phyloP scores from a whole-genome alignment of 768 basidiomycete genomes.

The Cystoderma amianthinum region DNA sequence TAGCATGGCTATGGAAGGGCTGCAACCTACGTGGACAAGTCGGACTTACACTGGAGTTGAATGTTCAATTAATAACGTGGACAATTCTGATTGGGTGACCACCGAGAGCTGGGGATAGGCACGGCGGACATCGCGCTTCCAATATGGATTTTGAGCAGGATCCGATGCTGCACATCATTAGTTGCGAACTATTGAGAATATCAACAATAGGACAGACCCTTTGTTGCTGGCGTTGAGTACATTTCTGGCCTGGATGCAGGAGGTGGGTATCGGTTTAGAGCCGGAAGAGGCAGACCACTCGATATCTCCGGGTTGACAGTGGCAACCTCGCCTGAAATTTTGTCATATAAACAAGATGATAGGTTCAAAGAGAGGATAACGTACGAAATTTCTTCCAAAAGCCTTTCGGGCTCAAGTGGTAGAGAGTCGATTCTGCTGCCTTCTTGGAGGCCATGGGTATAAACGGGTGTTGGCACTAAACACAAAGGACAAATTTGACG shows the following conservation, averaged over 20 bases:
- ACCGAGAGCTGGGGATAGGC: conserved; percentile 90
- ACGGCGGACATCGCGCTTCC: conserved; percentile 92
- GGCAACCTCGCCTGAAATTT: conserved; percentile 63
- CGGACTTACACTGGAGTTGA: conserved; percentile 27
- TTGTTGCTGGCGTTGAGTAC: conserved; percentile 84
- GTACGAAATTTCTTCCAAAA: conserved; percentile 97
- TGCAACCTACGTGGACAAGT: background rate
- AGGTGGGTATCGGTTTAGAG: conserved; percentile 71
- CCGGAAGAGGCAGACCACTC: conserved; percentile 75
- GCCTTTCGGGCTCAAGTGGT: conserved; percentile 83
- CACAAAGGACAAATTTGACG: too few relatives aligned
- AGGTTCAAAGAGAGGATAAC: conserved; percentile 17
- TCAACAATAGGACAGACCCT: conserved; percentile 42
- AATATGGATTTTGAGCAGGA: conserved; percentile 87
- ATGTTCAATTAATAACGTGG: conserved; percentile 76
- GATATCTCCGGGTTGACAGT: conserved; percentile 90
- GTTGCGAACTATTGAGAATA: background rate
- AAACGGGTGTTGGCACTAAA: too few relatives aligned
- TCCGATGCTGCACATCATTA: conserved; percentile 57
- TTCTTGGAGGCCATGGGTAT: conserved; percentile 65
- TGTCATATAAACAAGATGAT: background rate
- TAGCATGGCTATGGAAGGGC: background rate
- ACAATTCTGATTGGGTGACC: conserved; percentile 78
- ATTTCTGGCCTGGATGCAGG: conserved; percentile 85
- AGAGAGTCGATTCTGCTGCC: conserved; percentile 82